These are phyloP conservation scores for Pythium monospermum DNA, from an alignment of 352 stramenopile species.

Conservation along the genomic window DNA sequence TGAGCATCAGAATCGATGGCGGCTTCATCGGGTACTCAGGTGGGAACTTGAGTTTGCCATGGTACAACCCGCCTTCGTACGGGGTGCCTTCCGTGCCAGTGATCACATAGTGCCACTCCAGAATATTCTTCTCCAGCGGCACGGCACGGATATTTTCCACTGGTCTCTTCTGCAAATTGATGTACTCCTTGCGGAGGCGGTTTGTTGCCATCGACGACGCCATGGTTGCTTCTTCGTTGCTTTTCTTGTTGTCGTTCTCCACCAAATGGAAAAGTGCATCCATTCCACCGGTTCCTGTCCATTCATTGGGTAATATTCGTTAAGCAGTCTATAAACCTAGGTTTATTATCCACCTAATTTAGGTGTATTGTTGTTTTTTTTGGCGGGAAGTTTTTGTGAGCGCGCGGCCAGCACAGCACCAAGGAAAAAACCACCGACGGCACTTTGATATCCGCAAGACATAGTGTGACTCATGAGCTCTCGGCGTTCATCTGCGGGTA, in stretches of 20 bases:
- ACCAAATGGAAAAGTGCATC: constrained; percentile 1
- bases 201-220: constrained; percentile 78
- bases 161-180: constrained; percentile 81
- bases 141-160: constrained; percentile 83
- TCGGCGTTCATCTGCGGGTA: constrained; percentile 20
- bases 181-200: constrained; percentile 89
- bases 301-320: constrained; percentile 12
- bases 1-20: constrained; percentile 92
- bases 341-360: constrained; percentile 7
- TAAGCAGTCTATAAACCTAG: no score
- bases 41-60: constrained; percentile 90
- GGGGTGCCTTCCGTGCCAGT: constrained; percentile 45
- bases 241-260: background rate
- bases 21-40: constrained; percentile 94
- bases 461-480: constrained; percentile 79
- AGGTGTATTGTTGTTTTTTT: constrained; percentile 16
- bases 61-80: constrained; percentile 88
- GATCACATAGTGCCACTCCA: constrained; percentile 96
- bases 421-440: background rate
- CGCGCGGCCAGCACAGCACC: background rate
- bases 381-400: constrained; percentile 16
- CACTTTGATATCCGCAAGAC: no score
- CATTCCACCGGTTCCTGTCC: background rate
- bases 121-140: constrained; percentile 90
- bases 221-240: constrained; percentile 26